Evolutionary conservation across 164 flowering plant genomes (phyloP), one percentile per base, ranked within the genome.

Genomic region (Dillenia suffruticosa): DNA sequence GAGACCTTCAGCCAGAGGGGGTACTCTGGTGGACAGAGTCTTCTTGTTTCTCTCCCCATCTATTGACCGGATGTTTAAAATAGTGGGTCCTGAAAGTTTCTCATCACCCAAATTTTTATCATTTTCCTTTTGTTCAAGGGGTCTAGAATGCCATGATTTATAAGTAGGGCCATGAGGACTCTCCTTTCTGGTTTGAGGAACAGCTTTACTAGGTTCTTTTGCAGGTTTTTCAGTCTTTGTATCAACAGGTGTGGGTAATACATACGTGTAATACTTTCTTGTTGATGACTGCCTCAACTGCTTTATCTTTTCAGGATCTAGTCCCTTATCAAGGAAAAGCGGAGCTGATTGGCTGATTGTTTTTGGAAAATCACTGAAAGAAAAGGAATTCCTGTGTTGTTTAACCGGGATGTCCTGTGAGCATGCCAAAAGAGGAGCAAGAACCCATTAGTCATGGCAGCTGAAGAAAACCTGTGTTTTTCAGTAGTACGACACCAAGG

Each of bases 341-440:
- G 97, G 97, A 3, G 92, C 97, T 22, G 98, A 93, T 61, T 84
- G 88, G 76, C 90, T 90, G 70, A 77, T 66, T 46, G 59, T 46
- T 68, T 69, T 69, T 11, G 59, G 65, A 19, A 76, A 84, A 22
- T 80, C 66, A 52, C 64, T 64, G 13, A 48, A 64, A 15, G 68
- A 59, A 55, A 72, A 74, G 15, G 75, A 66, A 58, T 67, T 81
- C 44, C 81, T 57, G 50, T 58, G 72, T 59, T 45, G 68, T 70
- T 64, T 84, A 15, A 65, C 74, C 17, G 68, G 6, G 69, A 63
- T 74, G 67, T 78, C 89, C 97, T 89, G 92, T 71, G 73, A 68
- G 57, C 49, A 67, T 2, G 24, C 46, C 61, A 44, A 24, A 58
- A 51, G 24, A 55, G 19, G 45, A 26, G 49, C 26, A 55, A 45